A percentile compares a stretch with the other conserved stretches of the same genome.
phyloP scores from a whole-genome alignment of 2,329 filamentous ascomycete genomes.

The Sclerotiophoma versabilis region DNA sequence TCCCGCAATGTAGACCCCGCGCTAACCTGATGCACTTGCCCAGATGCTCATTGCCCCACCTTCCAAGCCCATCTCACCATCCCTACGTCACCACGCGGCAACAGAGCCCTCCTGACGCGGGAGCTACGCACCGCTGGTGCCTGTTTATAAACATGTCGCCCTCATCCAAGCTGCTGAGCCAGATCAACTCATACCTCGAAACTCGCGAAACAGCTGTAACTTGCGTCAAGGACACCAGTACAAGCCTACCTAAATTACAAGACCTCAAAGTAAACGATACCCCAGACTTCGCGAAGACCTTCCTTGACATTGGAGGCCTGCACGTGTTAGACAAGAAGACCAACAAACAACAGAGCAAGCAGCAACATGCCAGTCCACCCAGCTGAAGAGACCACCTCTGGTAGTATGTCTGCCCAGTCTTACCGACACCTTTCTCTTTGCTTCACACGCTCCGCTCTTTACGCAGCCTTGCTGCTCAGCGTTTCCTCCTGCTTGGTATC shows the following conservation, averaged over 20 bases:
- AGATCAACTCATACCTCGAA: slow-evolving; percentile 15
- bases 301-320: slow-evolving; percentile 18
- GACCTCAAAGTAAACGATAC: slow-evolving; percentile 9
- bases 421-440: neutral
- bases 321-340: slow-evolving; percentile 13
- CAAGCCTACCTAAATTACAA: neutral
- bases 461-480: neutral
- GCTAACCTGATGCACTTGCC: slow-evolving; percentile 12
- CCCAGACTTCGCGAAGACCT: slow-evolving; percentile 3
- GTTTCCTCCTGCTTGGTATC: neutral
- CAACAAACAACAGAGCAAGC: slow-evolving; percentile 18
- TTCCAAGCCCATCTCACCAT: slow-evolving; percentile 19
- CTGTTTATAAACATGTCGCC: slow-evolving; percentile 27
- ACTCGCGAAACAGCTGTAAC: neutral
- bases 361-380: slow-evolving; percentile 53
- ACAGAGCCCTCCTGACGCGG: slow-evolving; percentile 15
- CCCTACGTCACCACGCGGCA: slow-evolving; percentile 36
- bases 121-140: slow-evolving; percentile 10
- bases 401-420: slow-evolving; percentile 44
- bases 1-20: slow-evolving; percentile 6
- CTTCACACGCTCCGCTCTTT: neutral
- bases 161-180: slow-evolving; percentile 16
- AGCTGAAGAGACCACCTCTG: slow-evolving; percentile 49
- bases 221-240: neutral
- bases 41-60: slow-evolving; percentile 17